Evolutionary conservation across 108 stramenopile species (phyloP).

Genomic region (Nitzschia sp.): DNA sequence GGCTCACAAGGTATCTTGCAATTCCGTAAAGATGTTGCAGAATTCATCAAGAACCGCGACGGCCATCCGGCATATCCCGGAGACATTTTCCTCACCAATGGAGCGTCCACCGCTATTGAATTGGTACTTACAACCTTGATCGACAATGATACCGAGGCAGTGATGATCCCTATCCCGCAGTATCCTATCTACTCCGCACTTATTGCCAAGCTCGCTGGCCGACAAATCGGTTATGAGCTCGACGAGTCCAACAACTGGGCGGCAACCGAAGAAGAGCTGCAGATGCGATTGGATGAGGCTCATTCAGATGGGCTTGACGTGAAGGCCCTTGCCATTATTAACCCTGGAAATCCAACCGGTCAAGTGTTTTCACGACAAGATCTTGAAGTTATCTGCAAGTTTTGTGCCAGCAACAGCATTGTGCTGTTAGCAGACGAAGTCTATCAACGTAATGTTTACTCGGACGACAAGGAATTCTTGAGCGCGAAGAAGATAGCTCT

Average conservation of each 20-base stretch:
- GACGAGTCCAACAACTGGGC: slow-evolving; percentile 88
- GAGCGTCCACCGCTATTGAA: slow-evolving; percentile 88
- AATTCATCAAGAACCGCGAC: slow-evolving; percentile 84
- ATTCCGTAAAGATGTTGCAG: slow-evolving; percentile 81
- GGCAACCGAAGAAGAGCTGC: slow-evolving; percentile 73
- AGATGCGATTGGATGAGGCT: slow-evolving; percentile 67
- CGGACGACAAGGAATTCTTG: slow-evolving; percentile 62
- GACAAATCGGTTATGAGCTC: slow-evolving; percentile 89
- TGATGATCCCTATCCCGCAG: slow-evolving; percentile 97
- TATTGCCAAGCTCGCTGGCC: slow-evolving; percentile 83
- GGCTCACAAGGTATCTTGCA: slow-evolving; percentile 77
- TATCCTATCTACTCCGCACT: slow-evolving; percentile 96
- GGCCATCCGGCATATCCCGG: slow-evolving; percentile 62
- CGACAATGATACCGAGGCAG: slow-evolving; percentile 35
- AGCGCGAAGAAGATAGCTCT: slow-evolving; percentile 86
- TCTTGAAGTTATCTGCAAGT: slow-evolving; percentile 80
- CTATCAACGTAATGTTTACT: slow-evolving; percentile 96
- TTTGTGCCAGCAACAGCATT: slow-evolving; percentile 83
- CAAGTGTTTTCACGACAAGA: slow-evolving; percentile 77
- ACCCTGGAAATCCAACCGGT: slow-evolving; percentile 97
- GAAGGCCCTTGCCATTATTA: slow-evolving; percentile 93
- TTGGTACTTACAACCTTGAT: slow-evolving; percentile 79
- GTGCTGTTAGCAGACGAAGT: slow-evolving; percentile 96
- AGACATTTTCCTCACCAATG: slow-evolving; percentile 93
- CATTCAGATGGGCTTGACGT: slow-evolving; percentile 59